Percentiles rank a stretch among this genome's conserved stretches.
Evolutionary conservation across 768 basidiomycete species (phyloP).

Genomic region (Leccinellum rugosiceps): DNA sequence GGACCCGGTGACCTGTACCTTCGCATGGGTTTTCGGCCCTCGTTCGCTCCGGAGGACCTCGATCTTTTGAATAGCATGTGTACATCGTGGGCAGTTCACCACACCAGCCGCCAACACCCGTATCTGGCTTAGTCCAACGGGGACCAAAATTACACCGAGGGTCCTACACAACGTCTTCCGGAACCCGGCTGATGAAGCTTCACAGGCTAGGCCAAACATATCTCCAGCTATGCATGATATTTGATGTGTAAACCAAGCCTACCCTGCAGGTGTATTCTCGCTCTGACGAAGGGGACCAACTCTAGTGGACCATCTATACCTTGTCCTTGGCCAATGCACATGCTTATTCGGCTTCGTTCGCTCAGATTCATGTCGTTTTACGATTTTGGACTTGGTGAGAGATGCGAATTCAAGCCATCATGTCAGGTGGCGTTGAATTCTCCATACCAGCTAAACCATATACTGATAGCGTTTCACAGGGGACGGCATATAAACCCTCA

Average conservation of each 20-base stretch:
- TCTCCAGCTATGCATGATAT: not conserved
- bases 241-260: not conserved
- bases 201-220: not conserved
- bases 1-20: no score
- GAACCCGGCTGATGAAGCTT: not conserved
- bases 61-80: no score
- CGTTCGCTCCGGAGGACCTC: no score
- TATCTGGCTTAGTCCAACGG: no score
- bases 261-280: not conserved
- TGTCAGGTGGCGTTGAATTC: not conserved
- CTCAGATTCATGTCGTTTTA: no score
- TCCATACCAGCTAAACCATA: not conserved
- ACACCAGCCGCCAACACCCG: no score
- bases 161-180: not conserved
- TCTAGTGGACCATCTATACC: not conserved
- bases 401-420: no score
- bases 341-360: no score
- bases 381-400: no score
- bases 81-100: no score
- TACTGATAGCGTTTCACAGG: not conserved
- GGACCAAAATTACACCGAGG: no score
- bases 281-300: not conserved
- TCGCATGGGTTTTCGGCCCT: no score
- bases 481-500: not conserved
- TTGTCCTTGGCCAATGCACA: not conserved